phyloP scores from a whole-genome alignment of 2,329 filamentous ascomycete species.

The Cladosporium sp. region DNA sequence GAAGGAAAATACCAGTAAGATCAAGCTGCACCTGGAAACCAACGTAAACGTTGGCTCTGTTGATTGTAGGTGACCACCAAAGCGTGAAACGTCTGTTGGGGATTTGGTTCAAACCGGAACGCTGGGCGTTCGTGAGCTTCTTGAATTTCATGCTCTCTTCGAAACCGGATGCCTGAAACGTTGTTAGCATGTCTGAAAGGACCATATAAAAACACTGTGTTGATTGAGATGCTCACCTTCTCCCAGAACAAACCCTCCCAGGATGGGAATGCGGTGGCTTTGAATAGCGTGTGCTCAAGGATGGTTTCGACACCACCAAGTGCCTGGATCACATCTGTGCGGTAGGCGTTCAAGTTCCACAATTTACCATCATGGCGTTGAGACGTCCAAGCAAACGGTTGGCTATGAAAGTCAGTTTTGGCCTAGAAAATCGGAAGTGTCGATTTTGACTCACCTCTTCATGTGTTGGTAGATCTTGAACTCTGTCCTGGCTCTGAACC shows the following conservation, averaged over 20 bases:
- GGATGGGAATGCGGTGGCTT: slow-evolving; percentile 88
- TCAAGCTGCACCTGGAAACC: slow-evolving; percentile 99
- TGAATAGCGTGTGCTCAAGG: slow-evolving; percentile 92
- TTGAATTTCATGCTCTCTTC: slow-evolving; percentile 86
- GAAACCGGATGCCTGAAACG: slow-evolving; percentile 23
- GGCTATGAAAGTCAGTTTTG: slow-evolving; percentile 54
- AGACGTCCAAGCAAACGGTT: slow-evolving; percentile 77
- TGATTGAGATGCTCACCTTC: slow-evolving; percentile 40
- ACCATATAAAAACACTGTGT: slow-evolving; percentile 36
- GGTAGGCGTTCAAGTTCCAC: slow-evolving; percentile 94
- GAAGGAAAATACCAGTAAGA: slow-evolving; percentile 96
- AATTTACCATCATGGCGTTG: slow-evolving; percentile 95
- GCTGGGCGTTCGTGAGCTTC: slow-evolving; percentile 94
- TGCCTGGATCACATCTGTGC: slow-evolving; percentile 95
- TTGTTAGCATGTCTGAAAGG: slow-evolving; percentile 13
- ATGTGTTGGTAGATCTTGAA: slow-evolving; percentile 99
- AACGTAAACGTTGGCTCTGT: slow-evolving; percentile 87
- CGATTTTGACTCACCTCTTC: too few species aligned
- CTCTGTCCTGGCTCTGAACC: slow-evolving; percentile 89
- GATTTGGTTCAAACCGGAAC: slow-evolving; percentile 96
- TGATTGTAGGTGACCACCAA: slow-evolving; percentile 71
- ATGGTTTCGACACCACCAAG: slow-evolving; percentile 97
- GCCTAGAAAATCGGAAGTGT: too few species aligned
- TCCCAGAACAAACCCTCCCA: slow-evolving; percentile 95
- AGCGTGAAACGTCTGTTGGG: slow-evolving; percentile 97